These are phyloP conservation scores for Botryotinia narcissicola DNA, from an alignment of 2,329 filamentous ascomycete species.

Conservation along the genomic window DNA sequence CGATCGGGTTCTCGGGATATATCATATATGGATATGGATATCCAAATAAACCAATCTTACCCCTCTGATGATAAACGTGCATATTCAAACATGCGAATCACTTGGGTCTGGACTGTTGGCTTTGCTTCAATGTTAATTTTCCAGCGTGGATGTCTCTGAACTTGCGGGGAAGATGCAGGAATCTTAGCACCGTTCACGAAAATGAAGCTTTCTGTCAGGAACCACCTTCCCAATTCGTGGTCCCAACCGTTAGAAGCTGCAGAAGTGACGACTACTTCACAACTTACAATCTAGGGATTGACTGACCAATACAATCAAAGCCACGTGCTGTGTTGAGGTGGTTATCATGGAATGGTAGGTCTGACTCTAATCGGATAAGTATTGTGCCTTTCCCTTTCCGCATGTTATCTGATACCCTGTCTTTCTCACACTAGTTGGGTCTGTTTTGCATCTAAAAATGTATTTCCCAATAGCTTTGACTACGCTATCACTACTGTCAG, in stretches of 20 bases:
- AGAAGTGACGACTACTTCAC: neutral
- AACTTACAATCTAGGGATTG: neutral
- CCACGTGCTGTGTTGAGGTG: constrained; percentile 1
- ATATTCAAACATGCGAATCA: neutral
- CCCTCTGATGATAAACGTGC: neutral
- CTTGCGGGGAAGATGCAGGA: neutral
- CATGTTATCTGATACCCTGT: neutral
- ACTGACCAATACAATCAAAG: neutral
- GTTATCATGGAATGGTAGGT: neutral
- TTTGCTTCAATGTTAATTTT: neutral
- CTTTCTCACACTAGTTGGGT: neutral
- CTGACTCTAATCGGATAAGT: neutral
- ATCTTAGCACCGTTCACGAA: neutral
- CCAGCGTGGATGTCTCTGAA: neutral
- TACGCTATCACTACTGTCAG: constrained; percentile 6
- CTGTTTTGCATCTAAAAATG: neutral
- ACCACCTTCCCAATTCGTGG: constrained; percentile 7
- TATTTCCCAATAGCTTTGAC: neutral
- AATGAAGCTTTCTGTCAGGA: constrained; percentile 10
- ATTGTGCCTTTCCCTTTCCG: neutral
- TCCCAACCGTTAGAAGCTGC: neutral
- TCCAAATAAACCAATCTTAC: neutral
- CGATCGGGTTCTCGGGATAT: neutral
- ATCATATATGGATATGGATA: no score
- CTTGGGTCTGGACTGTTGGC: neutral